phyloP scores from a whole-genome alignment of 441 rosid species.

The Brassica balearica region DNA sequence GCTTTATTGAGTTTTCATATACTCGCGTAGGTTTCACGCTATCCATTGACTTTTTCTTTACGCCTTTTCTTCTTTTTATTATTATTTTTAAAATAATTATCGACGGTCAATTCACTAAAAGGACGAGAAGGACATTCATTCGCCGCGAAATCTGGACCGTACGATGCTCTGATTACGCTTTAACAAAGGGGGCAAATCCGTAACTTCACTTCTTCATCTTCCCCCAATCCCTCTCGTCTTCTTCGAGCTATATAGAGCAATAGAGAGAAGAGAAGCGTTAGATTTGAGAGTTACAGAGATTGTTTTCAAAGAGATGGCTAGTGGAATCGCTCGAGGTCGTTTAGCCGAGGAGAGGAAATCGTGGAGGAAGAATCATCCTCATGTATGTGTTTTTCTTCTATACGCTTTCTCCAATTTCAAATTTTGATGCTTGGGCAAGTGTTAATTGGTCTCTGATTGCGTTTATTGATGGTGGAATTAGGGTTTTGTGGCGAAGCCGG shows the following conservation, averaged over 20 bases:
- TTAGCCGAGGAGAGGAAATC: constrained; percentile 92
- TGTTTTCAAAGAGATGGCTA: constrained; percentile 56
- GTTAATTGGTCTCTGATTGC: neutral
- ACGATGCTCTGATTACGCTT: constrained; percentile 34
- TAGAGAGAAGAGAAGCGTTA: constrained; percentile 1
- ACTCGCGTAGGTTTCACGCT: constrained; percentile 51
- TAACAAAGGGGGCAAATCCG: constrained; percentile 27
- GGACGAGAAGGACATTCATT: constrained; percentile 44
- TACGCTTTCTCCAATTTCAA: neutral
- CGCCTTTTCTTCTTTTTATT: neutral
- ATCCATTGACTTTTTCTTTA: constrained; percentile 43
- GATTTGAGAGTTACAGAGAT: neutral
- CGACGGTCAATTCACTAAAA: constrained; percentile 36
- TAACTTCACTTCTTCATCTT: neutral
- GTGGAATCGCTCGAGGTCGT: constrained; percentile 97
- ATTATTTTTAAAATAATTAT: constrained; percentile 17
- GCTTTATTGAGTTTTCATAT: constrained; percentile 8
- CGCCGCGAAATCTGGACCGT: constrained; percentile 45
- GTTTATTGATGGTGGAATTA: constrained; percentile 38
- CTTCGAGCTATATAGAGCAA: constrained; percentile 33
- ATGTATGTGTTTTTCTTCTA: constrained; percentile 54
- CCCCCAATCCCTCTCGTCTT: constrained; percentile 33
- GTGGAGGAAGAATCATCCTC: constrained; percentile 98
- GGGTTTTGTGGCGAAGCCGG: constrained; percentile 99
- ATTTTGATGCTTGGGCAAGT: neutral